phyloP scores from a whole-genome alignment of 2,329 filamentous ascomycete genomes.

The Simplicillium aogashimaense region DNA sequence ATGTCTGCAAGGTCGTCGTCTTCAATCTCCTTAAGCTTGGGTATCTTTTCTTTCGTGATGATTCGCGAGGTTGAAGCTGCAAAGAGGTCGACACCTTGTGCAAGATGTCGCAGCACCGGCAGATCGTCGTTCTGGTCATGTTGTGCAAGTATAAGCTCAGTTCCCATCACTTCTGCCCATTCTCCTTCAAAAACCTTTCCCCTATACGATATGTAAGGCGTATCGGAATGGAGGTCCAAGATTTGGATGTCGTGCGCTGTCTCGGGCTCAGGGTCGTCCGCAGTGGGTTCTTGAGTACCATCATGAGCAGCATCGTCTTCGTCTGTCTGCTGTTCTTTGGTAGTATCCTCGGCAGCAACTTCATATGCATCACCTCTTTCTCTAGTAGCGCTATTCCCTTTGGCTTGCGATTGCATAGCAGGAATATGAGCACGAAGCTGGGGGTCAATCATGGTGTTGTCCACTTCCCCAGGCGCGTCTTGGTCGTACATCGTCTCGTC shows the following conservation, averaged over 20 bases:
- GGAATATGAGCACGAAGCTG: conserved; percentile 11
- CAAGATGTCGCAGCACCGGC: conserved; percentile 39
- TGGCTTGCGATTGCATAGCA: no score
- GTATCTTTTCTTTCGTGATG: conserved; percentile 52
- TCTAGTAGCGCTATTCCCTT: no score
- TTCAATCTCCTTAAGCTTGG: conserved; percentile 34
- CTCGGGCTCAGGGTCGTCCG: no score
- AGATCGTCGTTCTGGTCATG: conserved; percentile 35
- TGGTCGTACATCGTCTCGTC: conserved; percentile 21
- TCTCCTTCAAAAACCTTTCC: conserved; percentile 68
- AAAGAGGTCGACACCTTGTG: conserved; percentile 57
- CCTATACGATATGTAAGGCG: conserved; percentile 72
- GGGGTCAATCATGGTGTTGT: conserved; percentile 14
- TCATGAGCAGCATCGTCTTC: not conserved
- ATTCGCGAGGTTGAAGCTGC: conserved; percentile 63
- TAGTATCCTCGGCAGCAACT: conserved; percentile 1
- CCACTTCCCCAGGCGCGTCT: conserved; percentile 18
- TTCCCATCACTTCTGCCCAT: conserved; percentile 79
- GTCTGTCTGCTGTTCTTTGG: conserved; percentile 5
- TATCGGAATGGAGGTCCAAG: conserved; percentile 66
- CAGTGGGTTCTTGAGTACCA: no score
- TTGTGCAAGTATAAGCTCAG: conserved; percentile 69
- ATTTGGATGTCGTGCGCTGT: conserved; percentile 54
- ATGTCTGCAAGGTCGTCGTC: conserved; percentile 27
- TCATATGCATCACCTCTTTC: conserved; percentile 4